These are phyloP conservation scores for Aphanocladium album DNA, from an alignment of 2,329 filamentous ascomycete species.

Conservation along the genomic window DNA sequence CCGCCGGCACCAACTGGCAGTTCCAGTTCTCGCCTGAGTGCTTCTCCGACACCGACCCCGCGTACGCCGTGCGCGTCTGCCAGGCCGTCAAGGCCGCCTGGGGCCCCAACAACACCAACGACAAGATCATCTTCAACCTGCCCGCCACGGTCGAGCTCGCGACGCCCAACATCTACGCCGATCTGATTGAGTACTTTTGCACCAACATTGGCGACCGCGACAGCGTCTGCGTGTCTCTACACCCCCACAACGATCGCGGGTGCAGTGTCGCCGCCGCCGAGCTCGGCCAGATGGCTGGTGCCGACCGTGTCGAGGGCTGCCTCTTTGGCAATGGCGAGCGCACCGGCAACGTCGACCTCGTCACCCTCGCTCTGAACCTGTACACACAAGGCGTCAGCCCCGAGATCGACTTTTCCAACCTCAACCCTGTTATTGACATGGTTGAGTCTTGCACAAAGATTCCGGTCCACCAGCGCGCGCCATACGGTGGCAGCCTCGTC, in stretches of 20 bases:
- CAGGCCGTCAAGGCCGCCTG: slow-evolving; percentile 92
- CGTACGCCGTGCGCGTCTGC: slow-evolving; percentile 78
- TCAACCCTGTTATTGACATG: slow-evolving; percentile 77
- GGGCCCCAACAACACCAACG: slow-evolving; percentile 72
- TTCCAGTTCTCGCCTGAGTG: slow-evolving; percentile 83
- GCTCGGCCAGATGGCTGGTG: slow-evolving; percentile 92
- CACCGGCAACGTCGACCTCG: slow-evolving; percentile 91
- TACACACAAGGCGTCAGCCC: slow-evolving; percentile 90
- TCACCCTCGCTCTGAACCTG: slow-evolving; percentile 86
- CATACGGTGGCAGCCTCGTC: slow-evolving; percentile 88
- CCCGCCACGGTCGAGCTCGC: slow-evolving; percentile 94
- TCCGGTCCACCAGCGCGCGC: slow-evolving; percentile 80
- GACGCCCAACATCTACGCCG: slow-evolving; percentile 92
- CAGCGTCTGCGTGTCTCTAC: slow-evolving; percentile 82
- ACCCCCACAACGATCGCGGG: slow-evolving; percentile 92
- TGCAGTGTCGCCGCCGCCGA: slow-evolving; percentile 87
- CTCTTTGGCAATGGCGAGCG: slow-evolving; percentile 89
- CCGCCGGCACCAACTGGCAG: slow-evolving; percentile 60
- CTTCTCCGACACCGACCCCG: slow-evolving; percentile 85
- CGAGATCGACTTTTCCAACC: slow-evolving; percentile 85
- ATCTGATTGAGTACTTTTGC: slow-evolving; percentile 96
- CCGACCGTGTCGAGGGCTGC: slow-evolving; percentile 89
- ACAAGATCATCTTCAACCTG: slow-evolving; percentile 86
- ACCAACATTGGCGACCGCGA: slow-evolving; percentile 76
- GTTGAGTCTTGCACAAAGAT: slow-evolving; percentile 95